Base-by-base conservation (phyloP, 176 grass and related monocot genomes). In the Bonia amplexicaulis region DNA sequence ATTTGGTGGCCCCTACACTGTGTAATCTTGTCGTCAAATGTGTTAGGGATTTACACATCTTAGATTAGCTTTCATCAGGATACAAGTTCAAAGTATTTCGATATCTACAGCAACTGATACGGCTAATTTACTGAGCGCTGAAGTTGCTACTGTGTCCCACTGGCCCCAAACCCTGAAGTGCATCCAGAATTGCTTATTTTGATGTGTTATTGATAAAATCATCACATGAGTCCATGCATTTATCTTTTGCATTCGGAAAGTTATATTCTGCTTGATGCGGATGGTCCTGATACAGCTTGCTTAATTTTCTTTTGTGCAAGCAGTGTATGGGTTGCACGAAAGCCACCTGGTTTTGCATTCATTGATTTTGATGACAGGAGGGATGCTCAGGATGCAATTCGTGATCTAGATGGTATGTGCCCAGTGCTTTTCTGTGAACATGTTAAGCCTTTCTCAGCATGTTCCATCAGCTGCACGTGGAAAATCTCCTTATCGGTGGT, bases 301-400 rank as follows among this genome's bases (percentile, higher is more conserved):
- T 51, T 61, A 45, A 44, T 44, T 71, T 72, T 62, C 7, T 80
- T 67, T 80, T 71, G 49, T 72, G 78, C 11, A 71, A 81, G 12
- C 92, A 97, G 95, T 88, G 95, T 97, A 12, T 97, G 95, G 95
- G 95, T 97, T 77, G 95, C 95, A 69, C 80, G 92, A 51, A 97
- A 94, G 48, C 95, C 95, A 64, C 95, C 95, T 49, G 95, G 95
- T 76, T 97, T 94, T 89, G 95, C 95, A 48, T 97, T 97, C 66
- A 75, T 97, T 86, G 95, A 97, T 74, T 97, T 94, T 89, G 95
- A 97, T 91, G 95, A 97, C 60, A 89, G 47, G 67, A 92, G 95
- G 80, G 95, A 97, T 84, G 95, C 95, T 61, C 71, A 90, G 78
- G 92, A 97, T 92, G 92, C 95, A 80, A 94, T 97, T 53, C 92